Evolutionary conservation across 306 rosid genomes (phyloP).

Genomic region (Trichosanthes truncata): DNA sequence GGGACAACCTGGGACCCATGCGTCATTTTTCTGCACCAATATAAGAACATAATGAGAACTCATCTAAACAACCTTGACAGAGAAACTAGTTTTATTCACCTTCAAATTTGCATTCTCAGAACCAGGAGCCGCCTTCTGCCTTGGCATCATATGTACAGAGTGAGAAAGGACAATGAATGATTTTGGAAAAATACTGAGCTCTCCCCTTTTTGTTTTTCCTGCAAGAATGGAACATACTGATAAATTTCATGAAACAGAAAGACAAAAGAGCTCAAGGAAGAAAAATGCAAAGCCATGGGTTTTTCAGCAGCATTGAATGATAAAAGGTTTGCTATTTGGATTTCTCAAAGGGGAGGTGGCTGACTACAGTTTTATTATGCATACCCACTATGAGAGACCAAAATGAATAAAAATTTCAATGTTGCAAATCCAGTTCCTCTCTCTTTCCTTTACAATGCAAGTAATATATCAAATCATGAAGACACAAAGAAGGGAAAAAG

Average conservation of each 20-base stretch:
- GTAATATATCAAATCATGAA: neutral
- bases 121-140: conserved; percentile 50
- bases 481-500: neutral
- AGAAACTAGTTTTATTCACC: conserved; percentile 25
- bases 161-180: conserved; percentile 55
- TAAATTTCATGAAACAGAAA: neutral
- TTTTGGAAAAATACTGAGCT: conserved; percentile 72
- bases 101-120: conserved; percentile 46
- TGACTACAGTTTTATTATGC: neutral
- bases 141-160: conserved; percentile 86
- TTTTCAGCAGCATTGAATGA: neutral
- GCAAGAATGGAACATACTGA: neutral
- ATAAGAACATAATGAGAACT: conserved; percentile 5
- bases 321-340: neutral
- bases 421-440: neutral
- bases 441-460: neutral
- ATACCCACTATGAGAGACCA: neutral
- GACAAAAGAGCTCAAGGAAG: neutral
- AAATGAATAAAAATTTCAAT: neutral
- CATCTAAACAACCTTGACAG: conserved; percentile 6
- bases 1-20: conserved; percentile 67
- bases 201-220: conserved; percentile 93
- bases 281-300: neutral
- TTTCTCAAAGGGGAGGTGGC: neutral
- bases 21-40: conserved; percentile 33